A percentile compares a stretch with the other conserved stretches of the same genome.
These are phyloP conservation scores for Phytopythium helicoides DNA, from an alignment of 352 stramenopile genomes.

Conservation along the genomic window DNA sequence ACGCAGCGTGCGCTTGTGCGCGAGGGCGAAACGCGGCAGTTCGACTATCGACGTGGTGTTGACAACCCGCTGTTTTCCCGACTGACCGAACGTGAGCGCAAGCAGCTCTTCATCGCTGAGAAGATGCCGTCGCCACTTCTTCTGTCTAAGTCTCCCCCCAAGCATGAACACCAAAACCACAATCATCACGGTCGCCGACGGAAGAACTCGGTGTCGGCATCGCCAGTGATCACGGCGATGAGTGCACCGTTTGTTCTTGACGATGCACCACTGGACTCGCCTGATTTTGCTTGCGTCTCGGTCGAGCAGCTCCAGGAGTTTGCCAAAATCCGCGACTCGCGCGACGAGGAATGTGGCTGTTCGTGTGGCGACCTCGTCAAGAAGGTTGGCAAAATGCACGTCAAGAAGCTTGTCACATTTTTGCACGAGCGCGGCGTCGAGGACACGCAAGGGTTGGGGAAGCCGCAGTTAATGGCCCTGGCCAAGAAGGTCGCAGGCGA, in stretches of 20 bases:
- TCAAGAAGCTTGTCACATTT: conserved; percentile 75
- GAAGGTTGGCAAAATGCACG: conserved; percentile 83
- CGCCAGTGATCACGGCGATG: conserved; percentile 14
- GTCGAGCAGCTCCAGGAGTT: conserved; percentile 86
- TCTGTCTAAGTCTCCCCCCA: conserved; percentile 13
- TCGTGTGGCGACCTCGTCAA: conserved; percentile 74
- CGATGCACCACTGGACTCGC: conserved; percentile 25
- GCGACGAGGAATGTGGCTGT: conserved; percentile 69
- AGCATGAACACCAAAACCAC: conserved; percentile 18
- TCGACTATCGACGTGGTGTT: conserved; percentile 70
- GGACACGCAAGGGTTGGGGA: conserved; percentile 28
- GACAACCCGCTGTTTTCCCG: conserved; percentile 79
- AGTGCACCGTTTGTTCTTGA: conserved; percentile 14
- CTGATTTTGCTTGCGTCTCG: conserved; percentile 76
- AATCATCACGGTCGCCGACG: conserved; percentile 15
- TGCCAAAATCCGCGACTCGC: conserved; percentile 75
- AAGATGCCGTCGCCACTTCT: conserved; percentile 19
- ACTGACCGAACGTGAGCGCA: conserved; percentile 66
- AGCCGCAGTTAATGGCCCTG: conserved; percentile 61
- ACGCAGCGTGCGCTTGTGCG: conserved; percentile 49
- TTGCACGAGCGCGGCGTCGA: conserved; percentile 53
- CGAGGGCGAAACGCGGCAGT: conserved; percentile 74
- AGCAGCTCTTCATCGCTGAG: conserved; percentile 57
- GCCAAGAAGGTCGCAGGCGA: conserved; percentile 59
- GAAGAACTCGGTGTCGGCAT: conserved; percentile 30